These are phyloP conservation scores for Pisolithus orientalis DNA, from an alignment of 768 basidiomycete species.

Conservation along the genomic window DNA sequence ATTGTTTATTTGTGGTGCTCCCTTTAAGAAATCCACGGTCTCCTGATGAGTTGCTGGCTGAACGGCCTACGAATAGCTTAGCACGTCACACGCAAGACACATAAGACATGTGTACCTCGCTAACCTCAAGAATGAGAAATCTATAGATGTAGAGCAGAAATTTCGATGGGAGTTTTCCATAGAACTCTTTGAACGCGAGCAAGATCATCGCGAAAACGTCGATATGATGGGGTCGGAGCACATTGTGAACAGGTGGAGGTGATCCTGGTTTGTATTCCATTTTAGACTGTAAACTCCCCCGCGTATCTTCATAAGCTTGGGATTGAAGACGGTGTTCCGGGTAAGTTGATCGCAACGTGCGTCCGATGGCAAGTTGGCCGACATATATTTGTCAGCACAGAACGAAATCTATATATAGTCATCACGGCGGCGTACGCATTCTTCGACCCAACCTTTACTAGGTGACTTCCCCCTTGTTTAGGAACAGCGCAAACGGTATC, in stretches of 20 bases:
- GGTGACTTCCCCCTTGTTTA: too few species aligned
- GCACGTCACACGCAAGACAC: not conserved
- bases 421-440: too few species aligned
- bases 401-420: too few species aligned
- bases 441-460: too few species aligned
- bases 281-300: not conserved
- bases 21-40: conserved; percentile 38
- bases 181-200: conserved; percentile 55
- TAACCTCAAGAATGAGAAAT: conserved; percentile 60
- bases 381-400: too few species aligned
- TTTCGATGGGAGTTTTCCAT: conserved; percentile 45
- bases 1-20: conserved; percentile 39
- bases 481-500: too few species aligned
- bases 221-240: conserved; percentile 73
- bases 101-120: conserved; percentile 43
- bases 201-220: conserved; percentile 58
- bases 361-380: too few species aligned
- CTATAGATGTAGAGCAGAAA: conserved; percentile 63
- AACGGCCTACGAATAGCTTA: conserved; percentile 43
- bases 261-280: conserved; percentile 33
- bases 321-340: too few species aligned
- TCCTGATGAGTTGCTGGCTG: conserved; percentile 52
- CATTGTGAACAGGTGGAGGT: conserved; percentile 59
- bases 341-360: too few species aligned
- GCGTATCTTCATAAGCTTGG: too few species aligned